Percentiles rank a stretch among this genome's conserved stretches.
Evolutionary conservation across 2,329 filamentous ascomycete genomes (phyloP).

Genomic region (Colletotrichum eleusines): DNA sequence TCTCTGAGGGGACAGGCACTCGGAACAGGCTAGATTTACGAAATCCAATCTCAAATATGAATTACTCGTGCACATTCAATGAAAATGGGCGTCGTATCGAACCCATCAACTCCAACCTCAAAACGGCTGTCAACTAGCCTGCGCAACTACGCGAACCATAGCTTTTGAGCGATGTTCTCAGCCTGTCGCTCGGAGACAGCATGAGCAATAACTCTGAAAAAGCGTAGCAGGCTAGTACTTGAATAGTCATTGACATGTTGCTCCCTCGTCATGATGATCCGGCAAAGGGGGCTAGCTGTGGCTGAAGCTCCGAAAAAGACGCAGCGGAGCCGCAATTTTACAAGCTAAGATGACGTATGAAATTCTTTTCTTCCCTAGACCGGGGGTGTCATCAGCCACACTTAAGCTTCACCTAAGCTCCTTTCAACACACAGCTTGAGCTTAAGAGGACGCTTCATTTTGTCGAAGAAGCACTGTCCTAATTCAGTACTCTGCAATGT

Average conservation of each 20-base stretch:
- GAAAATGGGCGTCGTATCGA: too few relatives aligned
- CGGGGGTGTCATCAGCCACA: constrained; percentile 32
- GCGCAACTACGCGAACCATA: too few relatives aligned
- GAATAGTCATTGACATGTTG: not conserved
- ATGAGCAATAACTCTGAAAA: not conserved
- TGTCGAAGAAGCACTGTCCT: not conserved
- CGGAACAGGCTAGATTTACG: not conserved
- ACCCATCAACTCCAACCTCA: not conserved
- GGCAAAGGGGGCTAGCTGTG: constrained; percentile 18
- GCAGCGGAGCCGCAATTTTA: constrained; percentile 36
- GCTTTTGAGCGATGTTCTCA: not conserved
- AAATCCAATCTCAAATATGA: not conserved
- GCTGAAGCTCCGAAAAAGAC: constrained; percentile 29
- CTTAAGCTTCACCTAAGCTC: constrained; percentile 13
- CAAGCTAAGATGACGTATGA: constrained; percentile 38
- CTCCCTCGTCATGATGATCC: constrained; percentile 27
- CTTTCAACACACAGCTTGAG: not conserved
- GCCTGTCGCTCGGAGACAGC: not conserved
- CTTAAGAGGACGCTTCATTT: not conserved
- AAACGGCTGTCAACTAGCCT: not conserved
- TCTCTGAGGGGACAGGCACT: not conserved
- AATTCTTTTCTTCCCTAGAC: constrained; percentile 14
- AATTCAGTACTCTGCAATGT: constrained; percentile 29
- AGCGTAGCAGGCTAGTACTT: not conserved
- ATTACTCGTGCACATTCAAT: not conserved